These are phyloP conservation scores for Colletotrichum phormii DNA, from an alignment of 2,329 filamentous ascomycete genomes.

Conservation along the genomic window DNA sequence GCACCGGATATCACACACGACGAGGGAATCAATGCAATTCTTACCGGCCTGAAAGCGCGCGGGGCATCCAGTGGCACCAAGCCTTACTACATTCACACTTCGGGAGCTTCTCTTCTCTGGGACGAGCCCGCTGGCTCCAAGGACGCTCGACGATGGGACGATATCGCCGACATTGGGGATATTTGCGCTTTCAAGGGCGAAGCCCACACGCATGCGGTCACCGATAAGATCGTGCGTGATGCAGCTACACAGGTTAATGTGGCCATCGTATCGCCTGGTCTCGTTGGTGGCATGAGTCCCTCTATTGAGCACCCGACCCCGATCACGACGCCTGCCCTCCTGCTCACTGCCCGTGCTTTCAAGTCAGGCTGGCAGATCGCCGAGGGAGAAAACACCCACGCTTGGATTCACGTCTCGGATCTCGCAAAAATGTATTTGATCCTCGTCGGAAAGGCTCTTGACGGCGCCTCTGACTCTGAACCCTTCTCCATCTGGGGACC, in stretches of 20 bases:
- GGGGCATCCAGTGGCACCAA: background rate
- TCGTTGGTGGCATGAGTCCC: slow-evolving; percentile 38
- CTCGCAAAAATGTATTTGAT: slow-evolving; percentile 15
- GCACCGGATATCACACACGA: background rate
- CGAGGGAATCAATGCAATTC: background rate
- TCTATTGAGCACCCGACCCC: slow-evolving; percentile 37
- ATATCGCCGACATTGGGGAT: slow-evolving; percentile 14
- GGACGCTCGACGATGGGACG: slow-evolving; percentile 27
- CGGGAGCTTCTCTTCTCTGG: slow-evolving; percentile 19
- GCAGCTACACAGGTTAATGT: slow-evolving; percentile 13
- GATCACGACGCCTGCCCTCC: slow-evolving; percentile 35
- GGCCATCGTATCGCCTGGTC: slow-evolving; percentile 33
- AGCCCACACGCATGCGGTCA: background rate
- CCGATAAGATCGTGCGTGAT: background rate
- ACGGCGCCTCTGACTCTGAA: slow-evolving; percentile 7
- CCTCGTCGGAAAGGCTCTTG: slow-evolving; percentile 20
- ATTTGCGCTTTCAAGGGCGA: slow-evolving; percentile 23
- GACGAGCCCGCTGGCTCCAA: slow-evolving; percentile 26
- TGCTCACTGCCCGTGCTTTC: slow-evolving; percentile 23
- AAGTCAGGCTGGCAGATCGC: slow-evolving; percentile 28
- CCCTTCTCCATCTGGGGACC: slow-evolving; percentile 7
- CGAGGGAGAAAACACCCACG: slow-evolving; percentile 21
- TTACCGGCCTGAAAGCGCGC: background rate
- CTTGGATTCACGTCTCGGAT: slow-evolving; percentile 24
- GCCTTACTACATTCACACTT: background rate